Conservation (phyloP, 805 yeast genomes). For the Sporopachydermia lactativora region DNA sequence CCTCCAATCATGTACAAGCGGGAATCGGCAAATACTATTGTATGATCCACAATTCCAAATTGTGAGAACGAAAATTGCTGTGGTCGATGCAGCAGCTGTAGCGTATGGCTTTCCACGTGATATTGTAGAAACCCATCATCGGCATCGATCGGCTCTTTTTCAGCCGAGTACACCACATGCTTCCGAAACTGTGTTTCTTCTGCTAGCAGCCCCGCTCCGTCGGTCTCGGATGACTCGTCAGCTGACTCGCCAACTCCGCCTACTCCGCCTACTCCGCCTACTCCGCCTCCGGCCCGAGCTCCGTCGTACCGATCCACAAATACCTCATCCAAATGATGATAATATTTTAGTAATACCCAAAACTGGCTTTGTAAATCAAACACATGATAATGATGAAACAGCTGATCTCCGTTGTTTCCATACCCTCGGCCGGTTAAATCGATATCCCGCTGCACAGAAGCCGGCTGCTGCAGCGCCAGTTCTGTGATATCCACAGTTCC, state of each 20-base stretch:
- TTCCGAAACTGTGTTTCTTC: neutral
- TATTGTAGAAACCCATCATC: neutral
- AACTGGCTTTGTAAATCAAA: neutral
- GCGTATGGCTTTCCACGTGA: neutral
- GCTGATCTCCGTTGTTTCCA: neutral
- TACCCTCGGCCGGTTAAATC: neutral
- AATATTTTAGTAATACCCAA: neutral
- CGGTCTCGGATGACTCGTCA: constrained; percentile 1
- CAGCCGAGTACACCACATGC: neutral
- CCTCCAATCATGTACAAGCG: constrained; percentile 11
- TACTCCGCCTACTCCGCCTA: neutral
- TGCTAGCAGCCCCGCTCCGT: neutral
- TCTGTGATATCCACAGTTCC: neutral
- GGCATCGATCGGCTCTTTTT: neutral
- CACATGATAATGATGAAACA: neutral
- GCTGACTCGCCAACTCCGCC: neutral
- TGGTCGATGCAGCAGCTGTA: neutral
- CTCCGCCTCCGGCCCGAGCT: neutral
- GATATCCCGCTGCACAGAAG: neutral
- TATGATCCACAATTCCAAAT: constrained; percentile 8
- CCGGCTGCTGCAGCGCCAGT: neutral
- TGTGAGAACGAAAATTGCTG: constrained; percentile 14
- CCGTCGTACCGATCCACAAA: neutral
- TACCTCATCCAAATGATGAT: constrained; percentile 1
- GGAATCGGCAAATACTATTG: constrained; percentile 7